These are phyloP conservation scores for Sparassis latifolia DNA, from an alignment of 1,284 basidiomycete species.

Conservation along the genomic window DNA sequence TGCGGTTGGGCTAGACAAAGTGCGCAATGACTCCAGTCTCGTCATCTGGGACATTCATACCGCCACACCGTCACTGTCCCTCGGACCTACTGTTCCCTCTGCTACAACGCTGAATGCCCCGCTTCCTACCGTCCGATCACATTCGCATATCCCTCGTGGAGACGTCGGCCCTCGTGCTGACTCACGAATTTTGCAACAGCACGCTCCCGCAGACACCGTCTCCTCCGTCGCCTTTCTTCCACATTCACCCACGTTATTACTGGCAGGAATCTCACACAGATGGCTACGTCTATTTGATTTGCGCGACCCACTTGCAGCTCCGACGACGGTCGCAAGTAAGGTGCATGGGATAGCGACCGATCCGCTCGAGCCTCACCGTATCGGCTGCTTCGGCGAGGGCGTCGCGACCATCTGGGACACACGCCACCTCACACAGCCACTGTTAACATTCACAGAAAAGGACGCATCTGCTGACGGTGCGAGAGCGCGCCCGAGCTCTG, in stretches of 20 bases:
- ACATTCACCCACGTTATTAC: constrained; percentile 49
- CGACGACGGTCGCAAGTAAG: constrained; percentile 50
- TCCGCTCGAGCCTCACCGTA: constrained; percentile 58
- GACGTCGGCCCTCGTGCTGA: constrained; percentile 47
- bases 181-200: constrained; percentile 53
- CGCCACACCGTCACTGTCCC: constrained; percentile 32
- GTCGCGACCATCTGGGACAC: constrained; percentile 68
- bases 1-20: constrained; percentile 74
- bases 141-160: constrained; percentile 39
- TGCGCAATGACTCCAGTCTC: constrained; percentile 64
- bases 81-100: constrained; percentile 11
- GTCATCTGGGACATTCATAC: constrained; percentile 70
- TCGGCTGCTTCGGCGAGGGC: constrained; percentile 67
- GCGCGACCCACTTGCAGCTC: constrained; percentile 37
- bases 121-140: constrained; percentile 12
- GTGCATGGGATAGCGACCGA: constrained; percentile 66
- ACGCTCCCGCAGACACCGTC: constrained; percentile 60
- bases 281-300: constrained; percentile 67
- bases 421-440: constrained; percentile 49
- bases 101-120: background rate
- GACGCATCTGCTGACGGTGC: constrained; percentile 69
- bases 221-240: constrained; percentile 63
- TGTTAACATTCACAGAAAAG: constrained; percentile 65
- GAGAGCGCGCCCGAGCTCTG: constrained; percentile 29
- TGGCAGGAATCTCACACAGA: constrained; percentile 61